A percentile compares a stretch with the other conserved stretches of the same genome.
Evolutionary conservation across 1,284 basidiomycete genomes (phyloP).

Genomic region (Cutaneotrichosporon cavernicola): DNA sequence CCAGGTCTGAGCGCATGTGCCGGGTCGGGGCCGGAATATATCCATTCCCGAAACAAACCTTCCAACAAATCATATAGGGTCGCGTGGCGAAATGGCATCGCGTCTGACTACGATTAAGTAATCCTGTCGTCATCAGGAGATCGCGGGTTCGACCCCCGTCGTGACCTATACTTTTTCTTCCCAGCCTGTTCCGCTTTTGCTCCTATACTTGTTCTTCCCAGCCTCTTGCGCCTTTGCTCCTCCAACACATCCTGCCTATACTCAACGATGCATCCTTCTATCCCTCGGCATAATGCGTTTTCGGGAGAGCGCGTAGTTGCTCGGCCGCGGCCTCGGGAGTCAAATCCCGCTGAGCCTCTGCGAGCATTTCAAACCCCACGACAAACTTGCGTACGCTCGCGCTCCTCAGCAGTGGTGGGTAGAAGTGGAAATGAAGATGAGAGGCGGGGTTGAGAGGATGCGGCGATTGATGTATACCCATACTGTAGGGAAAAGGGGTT

Average conservation of each 20-base stretch:
- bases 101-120: too few species aligned
- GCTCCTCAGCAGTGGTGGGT: conserved; percentile 79
- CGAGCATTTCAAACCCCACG: conserved; percentile 93
- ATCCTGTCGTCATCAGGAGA: background rate
- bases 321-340: conserved; percentile 85
- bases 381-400: conserved; percentile 85
- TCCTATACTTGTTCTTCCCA: background rate
- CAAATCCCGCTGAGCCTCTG: conserved; percentile 84
- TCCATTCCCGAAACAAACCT: too few species aligned
- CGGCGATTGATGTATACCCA: conserved; percentile 86
- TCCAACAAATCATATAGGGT: background rate
- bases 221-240: too few species aligned
- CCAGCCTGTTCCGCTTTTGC: too few species aligned
- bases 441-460: conserved; percentile 57
- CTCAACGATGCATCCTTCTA: too few species aligned
- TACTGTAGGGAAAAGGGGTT: conserved; percentile 92
- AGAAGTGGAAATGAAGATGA: conserved; percentile 86
- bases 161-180: background rate
- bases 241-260: too few species aligned
- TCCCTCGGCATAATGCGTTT: conserved; percentile 59
- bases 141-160: background rate
- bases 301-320: conserved; percentile 60
- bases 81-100: background rate
- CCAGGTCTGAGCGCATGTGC: too few species aligned
- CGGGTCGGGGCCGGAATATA: too few species aligned